Base-by-base conservation (phyloP, 2,329 filamentous ascomycete species). In the Aspergillus sp. region DNA sequence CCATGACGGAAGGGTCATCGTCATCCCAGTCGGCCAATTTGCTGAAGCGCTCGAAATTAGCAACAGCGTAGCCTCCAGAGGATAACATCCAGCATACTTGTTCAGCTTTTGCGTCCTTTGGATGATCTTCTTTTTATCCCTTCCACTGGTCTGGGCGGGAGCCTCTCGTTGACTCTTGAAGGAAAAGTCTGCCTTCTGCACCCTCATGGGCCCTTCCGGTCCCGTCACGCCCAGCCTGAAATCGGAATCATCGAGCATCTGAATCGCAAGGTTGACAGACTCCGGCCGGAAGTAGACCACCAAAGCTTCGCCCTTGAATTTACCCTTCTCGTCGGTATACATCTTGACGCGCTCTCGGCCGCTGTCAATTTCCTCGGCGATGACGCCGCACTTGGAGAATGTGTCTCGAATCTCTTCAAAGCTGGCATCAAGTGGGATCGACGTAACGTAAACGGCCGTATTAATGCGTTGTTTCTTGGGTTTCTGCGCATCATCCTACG, bases 1-100 rank as follows among this genome's bases (percentile, higher is more conserved):
- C 75, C 27, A 81, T 59, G 27, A 73, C 67, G 1, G 74, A 78
- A 28, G 84, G 79, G 46, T 91, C 85, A 63, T 97, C 90, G 60
- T 96, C 91, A 60, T 88, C 86, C 93, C 93, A 98, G 66, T 97
- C 90, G 3, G 89, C 86, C 32, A 97, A 80, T 69, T 91, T 90
- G 42, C 88, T 91, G 59, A 19, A 32, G 30, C 30, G 8, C 1
- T 46, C 7, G 33, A 8, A 30, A 28, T 63, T 34, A 66, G 55
- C 43, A 47, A 30, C 19, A 35, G 19, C 19, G 19, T 27, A 27
- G 36, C 38, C 35, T 27, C 41, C 7, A 9, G 10, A 7, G 10
- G 2, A n/a, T 7, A n/a, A 43, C 4, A 12, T 29, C n/a, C 4
- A 27, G 39, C 71, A 46, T 60, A 79, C 78, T 67, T 75, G 54